These are phyloP conservation scores for Rosa hybrid DNA, from an alignment of 331 rosid genomes.

Conservation along the genomic window DNA sequence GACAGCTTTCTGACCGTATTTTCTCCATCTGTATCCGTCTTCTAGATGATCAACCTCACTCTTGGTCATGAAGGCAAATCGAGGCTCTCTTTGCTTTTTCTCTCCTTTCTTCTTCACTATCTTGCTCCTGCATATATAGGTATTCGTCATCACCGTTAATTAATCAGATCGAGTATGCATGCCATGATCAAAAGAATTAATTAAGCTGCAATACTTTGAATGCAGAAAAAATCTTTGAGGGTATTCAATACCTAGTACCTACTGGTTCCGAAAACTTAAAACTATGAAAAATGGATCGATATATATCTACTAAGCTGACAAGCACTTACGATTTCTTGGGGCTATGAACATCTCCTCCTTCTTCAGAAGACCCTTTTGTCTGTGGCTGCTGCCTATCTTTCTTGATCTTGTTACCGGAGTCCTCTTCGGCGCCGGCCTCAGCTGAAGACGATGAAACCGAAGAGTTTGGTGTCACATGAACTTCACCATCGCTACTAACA, in stretches of 20 bases:
- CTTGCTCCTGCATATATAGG: slow-evolving; percentile 44
- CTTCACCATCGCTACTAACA: slow-evolving; percentile 34
- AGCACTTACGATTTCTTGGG: slow-evolving; percentile 65
- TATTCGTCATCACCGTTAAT: not conserved
- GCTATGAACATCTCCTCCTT: slow-evolving; percentile 39
- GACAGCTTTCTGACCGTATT: slow-evolving; percentile 95
- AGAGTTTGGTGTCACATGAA: slow-evolving; percentile 54
- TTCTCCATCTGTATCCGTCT: slow-evolving; percentile 99
- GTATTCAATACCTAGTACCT: not conserved
- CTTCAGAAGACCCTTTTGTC: slow-evolving; percentile 45
- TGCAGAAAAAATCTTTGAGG: not conserved
- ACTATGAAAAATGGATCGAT: not conserved
- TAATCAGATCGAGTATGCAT: slow-evolving; percentile 11
- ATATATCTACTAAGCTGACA: not conserved
- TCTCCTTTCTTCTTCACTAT: slow-evolving; percentile 73
- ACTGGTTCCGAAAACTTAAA: not conserved
- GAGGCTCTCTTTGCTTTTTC: slow-evolving; percentile 75
- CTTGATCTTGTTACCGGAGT: slow-evolving; percentile 56
- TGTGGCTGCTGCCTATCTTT: slow-evolving; percentile 47
- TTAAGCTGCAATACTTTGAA: not conserved
- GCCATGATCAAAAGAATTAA: not conserved
- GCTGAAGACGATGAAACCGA: slow-evolving; percentile 72
- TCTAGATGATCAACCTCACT: slow-evolving; percentile 96
- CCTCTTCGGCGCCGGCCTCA: slow-evolving; percentile 70
- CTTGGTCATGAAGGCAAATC: slow-evolving; percentile 94